Evolutionary conservation across 768 basidiomycete species (phyloP).

Genomic region (Hydnomerulius pinastri): DNA sequence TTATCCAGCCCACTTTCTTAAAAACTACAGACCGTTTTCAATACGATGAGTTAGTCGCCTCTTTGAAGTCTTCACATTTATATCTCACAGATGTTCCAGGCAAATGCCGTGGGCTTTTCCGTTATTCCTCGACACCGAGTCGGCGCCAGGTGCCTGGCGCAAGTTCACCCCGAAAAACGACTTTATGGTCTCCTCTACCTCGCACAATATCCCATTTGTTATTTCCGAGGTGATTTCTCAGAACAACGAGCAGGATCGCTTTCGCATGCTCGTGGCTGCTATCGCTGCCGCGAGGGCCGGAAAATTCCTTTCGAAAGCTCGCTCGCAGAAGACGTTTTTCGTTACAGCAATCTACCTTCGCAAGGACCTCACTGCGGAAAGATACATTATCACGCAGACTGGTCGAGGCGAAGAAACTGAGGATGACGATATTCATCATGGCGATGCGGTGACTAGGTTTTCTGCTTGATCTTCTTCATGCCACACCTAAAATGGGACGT

Average conservation of each 20-base stretch:
- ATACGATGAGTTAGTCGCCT: background rate
- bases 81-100: conserved; percentile 6
- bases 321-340: conserved; percentile 4
- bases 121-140: background rate
- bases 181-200: background rate
- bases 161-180: conserved; percentile 9
- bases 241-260: background rate
- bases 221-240: conserved; percentile 10
- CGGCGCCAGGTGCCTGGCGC: background rate
- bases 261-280: conserved; percentile 16
- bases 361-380: background rate
- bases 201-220: conserved; percentile 5
- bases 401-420: background rate
- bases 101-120: conserved; percentile 13
- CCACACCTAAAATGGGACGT: no score
- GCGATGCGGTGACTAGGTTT: background rate
- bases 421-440: background rate
- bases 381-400: conserved; percentile 7
- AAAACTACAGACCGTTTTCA: background rate
- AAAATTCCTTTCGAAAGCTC: background rate
- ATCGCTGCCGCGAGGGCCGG: conserved; percentile 1
- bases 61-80: background rate
- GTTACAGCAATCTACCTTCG: conserved; percentile 13
- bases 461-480: no score
- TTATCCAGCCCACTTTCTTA: conserved; percentile 16